Percentiles rank a stretch among this genome's conserved stretches.
Conservation (phyloP, 202 grass and related monocot species). For the Elaeis oleifera region DNA sequence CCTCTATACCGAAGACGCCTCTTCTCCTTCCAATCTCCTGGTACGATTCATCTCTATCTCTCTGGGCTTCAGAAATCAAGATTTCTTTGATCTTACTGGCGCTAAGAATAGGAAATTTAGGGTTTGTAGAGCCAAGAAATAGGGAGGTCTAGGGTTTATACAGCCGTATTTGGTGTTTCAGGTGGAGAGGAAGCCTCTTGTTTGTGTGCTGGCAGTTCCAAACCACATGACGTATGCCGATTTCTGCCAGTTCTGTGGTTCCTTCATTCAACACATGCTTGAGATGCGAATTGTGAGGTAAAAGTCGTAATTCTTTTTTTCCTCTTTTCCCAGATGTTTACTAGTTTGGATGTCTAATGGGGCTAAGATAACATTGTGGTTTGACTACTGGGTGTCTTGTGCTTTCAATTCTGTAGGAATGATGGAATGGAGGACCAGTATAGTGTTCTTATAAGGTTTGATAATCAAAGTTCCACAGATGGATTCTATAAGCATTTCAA, state of each 20-base stretch:
- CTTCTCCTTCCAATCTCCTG: slow-evolving; percentile 32
- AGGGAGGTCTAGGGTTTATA: background rate
- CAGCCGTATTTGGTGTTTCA: slow-evolving; percentile 14
- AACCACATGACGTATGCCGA: slow-evolving; percentile 95
- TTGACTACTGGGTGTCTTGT: background rate
- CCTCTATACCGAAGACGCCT: slow-evolving; percentile 41
- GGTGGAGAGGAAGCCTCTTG: slow-evolving; percentile 68
- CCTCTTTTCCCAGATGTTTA: background rate
- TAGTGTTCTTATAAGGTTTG: slow-evolving; percentile 77
- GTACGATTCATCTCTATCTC: background rate
- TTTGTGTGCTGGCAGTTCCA: slow-evolving; percentile 72
- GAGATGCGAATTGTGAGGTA: slow-evolving; percentile 96
- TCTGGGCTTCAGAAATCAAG: too few species aligned
- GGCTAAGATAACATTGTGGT: background rate
- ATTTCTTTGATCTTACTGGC: too few species aligned
- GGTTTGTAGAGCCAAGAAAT: background rate
- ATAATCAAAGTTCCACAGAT: slow-evolving; percentile 59
- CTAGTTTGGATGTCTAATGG: background rate
- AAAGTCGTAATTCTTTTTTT: slow-evolving; percentile 2
- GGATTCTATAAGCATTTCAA: slow-evolving; percentile 75
- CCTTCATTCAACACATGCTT: slow-evolving; percentile 68
- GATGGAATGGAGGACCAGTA: slow-evolving; percentile 75
- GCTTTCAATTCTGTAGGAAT: slow-evolving; percentile 38
- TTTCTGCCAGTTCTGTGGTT: slow-evolving; percentile 71
- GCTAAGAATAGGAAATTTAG: too few species aligned